A percentile compares a stretch with the other conserved stretches of the same genome.
Evolutionary conservation across 192 early-diverging fungal genomes (phyloP).

Genomic region (Diversispora eburnea): DNA sequence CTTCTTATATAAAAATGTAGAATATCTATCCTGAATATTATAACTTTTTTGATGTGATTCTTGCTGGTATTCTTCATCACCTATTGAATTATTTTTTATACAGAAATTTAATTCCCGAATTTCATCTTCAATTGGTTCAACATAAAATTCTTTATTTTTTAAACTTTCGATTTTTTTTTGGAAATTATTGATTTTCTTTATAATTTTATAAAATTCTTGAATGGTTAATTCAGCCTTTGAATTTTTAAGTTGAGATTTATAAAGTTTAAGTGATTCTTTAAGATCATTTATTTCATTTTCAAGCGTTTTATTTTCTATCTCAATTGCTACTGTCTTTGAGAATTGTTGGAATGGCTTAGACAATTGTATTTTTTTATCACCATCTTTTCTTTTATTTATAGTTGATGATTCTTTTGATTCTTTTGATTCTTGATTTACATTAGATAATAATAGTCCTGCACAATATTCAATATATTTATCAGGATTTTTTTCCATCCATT

Average conservation of each 20-base stretch:
- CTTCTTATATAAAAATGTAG: constrained; percentile 11
- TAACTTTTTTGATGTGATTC: too few species aligned
- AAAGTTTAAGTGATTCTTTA: background rate
- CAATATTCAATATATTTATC: constrained; percentile 9
- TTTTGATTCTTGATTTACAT: background rate
- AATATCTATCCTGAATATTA: background rate
- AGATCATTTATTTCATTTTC: background rate
- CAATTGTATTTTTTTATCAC: background rate
- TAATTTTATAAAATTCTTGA: background rate
- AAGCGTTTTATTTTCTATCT: background rate
- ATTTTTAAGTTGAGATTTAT: background rate
- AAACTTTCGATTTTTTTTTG: background rate
- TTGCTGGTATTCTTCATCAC: background rate
- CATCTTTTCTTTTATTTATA: background rate
- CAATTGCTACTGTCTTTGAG: background rate
- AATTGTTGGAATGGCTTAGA: background rate
- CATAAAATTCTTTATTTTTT: background rate
- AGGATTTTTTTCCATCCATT: constrained; percentile 10
- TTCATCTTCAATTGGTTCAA: constrained; percentile 1
- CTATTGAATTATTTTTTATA: background rate
- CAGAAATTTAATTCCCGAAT: background rate
- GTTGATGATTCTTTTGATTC: background rate
- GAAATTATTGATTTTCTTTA: background rate
- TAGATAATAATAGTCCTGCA: background rate
- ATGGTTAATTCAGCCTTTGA: background rate